Evolutionary conservation across 2,329 filamentous ascomycete genomes (phyloP), one percentile per base, ranked within the genome.

Genomic region (Xylaria arbuscula): DNA sequence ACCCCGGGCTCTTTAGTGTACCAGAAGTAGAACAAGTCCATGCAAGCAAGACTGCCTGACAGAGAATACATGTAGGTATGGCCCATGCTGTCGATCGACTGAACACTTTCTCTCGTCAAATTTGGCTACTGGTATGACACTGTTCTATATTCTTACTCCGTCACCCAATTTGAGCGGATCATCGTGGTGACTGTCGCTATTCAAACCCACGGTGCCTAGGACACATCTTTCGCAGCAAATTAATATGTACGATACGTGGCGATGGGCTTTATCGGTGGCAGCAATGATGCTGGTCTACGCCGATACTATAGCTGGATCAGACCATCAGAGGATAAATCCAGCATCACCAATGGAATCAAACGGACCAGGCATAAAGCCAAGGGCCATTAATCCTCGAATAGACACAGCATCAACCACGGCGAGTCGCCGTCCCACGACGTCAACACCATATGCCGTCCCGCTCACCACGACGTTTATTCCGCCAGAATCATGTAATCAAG

Each of bases 391-490:
- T 19, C 28, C 24, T n/a, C 55, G 59, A 32, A 45, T 48, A 56
- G 50, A 42, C 3, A 19, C 48, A 38, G 50, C 42, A 11, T 50
- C 59, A 15, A 57, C 69, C 28, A 51, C 62, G 11, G 2, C 47
- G 40, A 70, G 36, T n/a, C 28, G 32, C n/a, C 54, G 10, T 8
- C 61, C 62, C 13, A 66, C 69, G 19, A 58, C 38, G 57, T 61
- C 71, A 42, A 71, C 65, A 15, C 59, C 69, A 4, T 70, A 59
- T 32, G 69, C 71, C 17, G 64, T 72, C 40, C 56, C 71, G 13
- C 72, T 74, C 53, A 73, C 72, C 24, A 74, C 73, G 0, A 70
- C 66, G 6, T 74, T 73, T 28, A 64, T 66, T 42, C 72, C 73
- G 22, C 72, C 73, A 1, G 67, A 72, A 1, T 67, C 70, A 34